Evolutionary conservation across 2,329 filamentous ascomycete species (phyloP).

Genomic region (Cordyceps fumosorosea): DNA sequence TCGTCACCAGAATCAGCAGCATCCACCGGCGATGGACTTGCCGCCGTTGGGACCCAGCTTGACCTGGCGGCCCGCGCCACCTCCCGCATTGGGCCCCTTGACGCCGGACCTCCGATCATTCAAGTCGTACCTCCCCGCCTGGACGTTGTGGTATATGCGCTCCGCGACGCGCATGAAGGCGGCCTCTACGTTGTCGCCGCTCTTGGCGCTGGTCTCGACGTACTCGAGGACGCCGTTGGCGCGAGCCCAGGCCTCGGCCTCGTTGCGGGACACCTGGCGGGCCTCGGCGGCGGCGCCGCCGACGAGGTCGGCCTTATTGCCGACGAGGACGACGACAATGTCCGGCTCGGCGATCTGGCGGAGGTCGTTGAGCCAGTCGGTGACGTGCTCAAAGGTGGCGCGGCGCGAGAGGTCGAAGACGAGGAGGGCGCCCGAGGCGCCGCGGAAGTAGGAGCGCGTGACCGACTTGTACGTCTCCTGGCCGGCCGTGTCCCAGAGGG

Average conservation of each 20-base stretch:
- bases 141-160: constrained; percentile 93
- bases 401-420: constrained; percentile 92
- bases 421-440: constrained; percentile 63
- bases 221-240: constrained; percentile 85
- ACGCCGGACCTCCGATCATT: constrained; percentile 90
- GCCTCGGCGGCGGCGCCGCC: constrained; percentile 46
- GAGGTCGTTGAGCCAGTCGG: constrained; percentile 89
- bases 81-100: constrained; percentile 57
- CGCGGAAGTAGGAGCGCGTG: constrained; percentile 88
- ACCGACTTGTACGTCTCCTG: constrained; percentile 98
- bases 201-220: constrained; percentile 94
- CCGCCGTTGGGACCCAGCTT: constrained; percentile 35
- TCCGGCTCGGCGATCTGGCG: constrained; percentile 92
- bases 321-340: constrained; percentile 89
- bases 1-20: constrained; percentile 28
- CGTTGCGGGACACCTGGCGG: constrained; percentile 71
- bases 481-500: constrained; percentile 91
- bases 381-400: constrained; percentile 80
- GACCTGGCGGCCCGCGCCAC: constrained; percentile 34
- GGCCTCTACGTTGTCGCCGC: constrained; percentile 84
- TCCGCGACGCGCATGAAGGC: constrained; percentile 92
- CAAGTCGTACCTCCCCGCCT: constrained; percentile 88
- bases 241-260: constrained; percentile 85
- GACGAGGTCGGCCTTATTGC: constrained; percentile 87
- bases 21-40: constrained; percentile 34